phyloP scores from a whole-genome alignment of 1,284 basidiomycete genomes.

The Naganishia albida region DNA sequence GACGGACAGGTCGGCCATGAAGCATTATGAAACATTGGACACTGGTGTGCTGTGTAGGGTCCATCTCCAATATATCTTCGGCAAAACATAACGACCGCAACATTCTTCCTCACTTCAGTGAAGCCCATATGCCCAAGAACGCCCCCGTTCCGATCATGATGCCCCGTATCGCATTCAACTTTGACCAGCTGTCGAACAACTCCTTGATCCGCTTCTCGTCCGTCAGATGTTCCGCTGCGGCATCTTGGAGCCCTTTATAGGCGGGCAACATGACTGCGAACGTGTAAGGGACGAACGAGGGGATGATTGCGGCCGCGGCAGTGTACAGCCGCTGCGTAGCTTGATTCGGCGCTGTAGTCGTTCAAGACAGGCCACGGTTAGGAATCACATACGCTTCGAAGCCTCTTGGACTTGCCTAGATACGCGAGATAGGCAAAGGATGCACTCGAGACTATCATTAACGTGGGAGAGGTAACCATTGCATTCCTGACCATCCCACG shows the following conservation, averaged over 20 bases:
- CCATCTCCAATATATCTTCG: too few species aligned
- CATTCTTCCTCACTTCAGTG: neutral
- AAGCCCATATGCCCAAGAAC: neutral
- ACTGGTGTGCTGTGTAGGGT: too few species aligned
- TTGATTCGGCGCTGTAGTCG: neutral
- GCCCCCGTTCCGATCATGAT: neutral
- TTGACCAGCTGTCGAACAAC: neutral
- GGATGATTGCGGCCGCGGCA: neutral
- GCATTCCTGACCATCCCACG: constrained; percentile 2
- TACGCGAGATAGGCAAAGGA: constrained; percentile 3
- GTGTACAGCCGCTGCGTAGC: neutral
- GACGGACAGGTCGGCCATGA: too few species aligned
- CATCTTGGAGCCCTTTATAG: constrained; percentile 4
- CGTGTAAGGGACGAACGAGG: constrained; percentile 3
- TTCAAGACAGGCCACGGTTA: neutral
- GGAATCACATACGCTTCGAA: neutral
- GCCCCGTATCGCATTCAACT: constrained; percentile 1
- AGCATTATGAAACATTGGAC: too few species aligned
- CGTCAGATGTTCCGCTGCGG: neutral
- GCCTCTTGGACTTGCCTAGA: neutral
- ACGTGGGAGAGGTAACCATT: neutral
- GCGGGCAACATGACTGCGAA: constrained; percentile 3
- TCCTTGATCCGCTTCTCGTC: constrained; percentile 7
- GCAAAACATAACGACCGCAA: too few species aligned
- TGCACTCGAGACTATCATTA: neutral